Evolutionary conservation across 768 basidiomycete species (phyloP), one percentile per base, ranked within the genome.

Genomic region (Leccinum subgranulosum): DNA sequence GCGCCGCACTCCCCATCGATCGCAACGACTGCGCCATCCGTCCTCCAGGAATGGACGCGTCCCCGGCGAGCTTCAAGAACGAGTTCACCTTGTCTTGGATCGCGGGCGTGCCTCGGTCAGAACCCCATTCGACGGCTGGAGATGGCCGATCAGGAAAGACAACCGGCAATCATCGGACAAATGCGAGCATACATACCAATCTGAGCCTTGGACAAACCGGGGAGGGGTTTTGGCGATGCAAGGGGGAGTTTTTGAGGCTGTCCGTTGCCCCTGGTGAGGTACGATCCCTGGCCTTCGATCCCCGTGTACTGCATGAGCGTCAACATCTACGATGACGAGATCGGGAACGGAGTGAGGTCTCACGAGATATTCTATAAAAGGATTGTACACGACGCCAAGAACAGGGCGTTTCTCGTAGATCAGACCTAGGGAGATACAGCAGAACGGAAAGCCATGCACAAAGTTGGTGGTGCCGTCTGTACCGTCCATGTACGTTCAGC

Each of bases 311-410:
- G 58, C 3, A 3, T 14, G 17, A 19, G 45, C 14, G 9, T 55
- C 17, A 50, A 25, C 14, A 2, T 3, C 17, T n/a, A 10, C n/a
- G n/a, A 41, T 3, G 31, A 28, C 7, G 14, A 34, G n/a, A 27
- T 41, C 45, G 10, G 52, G 19, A 51, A 33, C 12, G 3, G 29
- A 34, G 5, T 15, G 29, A 46, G 28, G 8, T 43, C 64, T 61
- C 55, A 90, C 88, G 54, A 96, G 79, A 53, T 94, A 84, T 60
- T 92, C 83, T 54, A 94, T 80, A 80, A 94, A 94, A 0, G 95
- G 95, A 68, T 94, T 94, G 77, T 86, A 96, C 59, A 98, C 87
- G 41, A 98, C 94, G 1, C 95, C 95, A 17, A 97, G 79, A 7
- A 95, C 81, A 1, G 95, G 92, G 7, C 83, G 79, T 60, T 86